Percentiles rank a stretch among this genome's conserved stretches.
These are phyloP conservation scores for Filobasidium uniguttulatum DNA, from an alignment of 1,284 basidiomycete species.

Conservation along the genomic window DNA sequence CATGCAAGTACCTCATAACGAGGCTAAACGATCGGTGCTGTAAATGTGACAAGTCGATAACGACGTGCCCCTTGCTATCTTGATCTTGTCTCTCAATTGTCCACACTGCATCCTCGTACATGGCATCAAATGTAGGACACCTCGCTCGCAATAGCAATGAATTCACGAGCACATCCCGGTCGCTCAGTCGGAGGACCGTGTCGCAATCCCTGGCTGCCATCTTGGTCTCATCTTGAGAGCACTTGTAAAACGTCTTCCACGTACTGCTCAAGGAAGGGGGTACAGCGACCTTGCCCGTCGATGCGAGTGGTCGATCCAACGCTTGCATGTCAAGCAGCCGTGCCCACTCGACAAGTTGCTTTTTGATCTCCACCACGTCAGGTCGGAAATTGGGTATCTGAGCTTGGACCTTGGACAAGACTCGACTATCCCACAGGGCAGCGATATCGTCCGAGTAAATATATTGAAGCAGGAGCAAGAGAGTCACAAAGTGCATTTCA, in stretches of 20 bases:
- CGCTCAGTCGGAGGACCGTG: slow-evolving; percentile 59
- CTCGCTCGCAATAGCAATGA: slow-evolving; percentile 66
- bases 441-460: slow-evolving; percentile 75
- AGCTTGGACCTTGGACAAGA: slow-evolving; percentile 44
- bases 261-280: slow-evolving; percentile 26
- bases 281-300: slow-evolving; percentile 27
- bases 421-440: slow-evolving; percentile 70
- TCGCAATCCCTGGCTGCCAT: slow-evolving; percentile 40
- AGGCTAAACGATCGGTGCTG: slow-evolving; percentile 61
- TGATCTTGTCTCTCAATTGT: slow-evolving; percentile 49
- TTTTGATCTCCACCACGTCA: slow-evolving; percentile 45
- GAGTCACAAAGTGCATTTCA: slow-evolving; percentile 42
- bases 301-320: slow-evolving; percentile 25
- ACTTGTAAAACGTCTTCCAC: slow-evolving; percentile 34
- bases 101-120: slow-evolving; percentile 78
- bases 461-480: slow-evolving; percentile 69
- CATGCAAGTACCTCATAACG: slow-evolving; percentile 66
- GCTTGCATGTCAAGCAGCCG: slow-evolving; percentile 41
- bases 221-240: slow-evolving; percentile 22
- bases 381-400: slow-evolving; percentile 39
- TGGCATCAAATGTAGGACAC: slow-evolving; percentile 71
- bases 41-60: slow-evolving; percentile 59
- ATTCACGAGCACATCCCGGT: slow-evolving; percentile 55
- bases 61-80: slow-evolving; percentile 43
- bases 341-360: slow-evolving; percentile 48